Percentiles rank a stretch among this genome's conserved stretches.
phyloP scores from a whole-genome alignment of 768 basidiomycete species.

The Xanthoconium stramineum region DNA sequence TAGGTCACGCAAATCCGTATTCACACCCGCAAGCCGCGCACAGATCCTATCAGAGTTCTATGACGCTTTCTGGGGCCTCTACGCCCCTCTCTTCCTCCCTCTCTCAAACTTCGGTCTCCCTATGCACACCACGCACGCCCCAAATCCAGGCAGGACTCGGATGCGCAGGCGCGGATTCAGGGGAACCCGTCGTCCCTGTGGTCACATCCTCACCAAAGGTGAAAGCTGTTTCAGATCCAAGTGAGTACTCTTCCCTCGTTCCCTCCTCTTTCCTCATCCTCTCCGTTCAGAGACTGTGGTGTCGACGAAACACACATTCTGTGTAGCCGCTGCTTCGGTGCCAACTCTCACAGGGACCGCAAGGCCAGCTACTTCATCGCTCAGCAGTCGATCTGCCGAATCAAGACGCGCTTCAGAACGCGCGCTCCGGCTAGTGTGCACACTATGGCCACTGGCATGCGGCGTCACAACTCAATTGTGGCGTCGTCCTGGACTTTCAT shows the following conservation, averaged over 20 bases:
- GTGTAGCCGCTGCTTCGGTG: slow-evolving; percentile 86
- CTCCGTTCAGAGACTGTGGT: slow-evolving; percentile 72
- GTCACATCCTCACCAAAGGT: slow-evolving; percentile 84
- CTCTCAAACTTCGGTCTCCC: slow-evolving; percentile 61
- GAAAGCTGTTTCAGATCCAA: slow-evolving; percentile 94
- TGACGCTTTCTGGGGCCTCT: slow-evolving; percentile 76
- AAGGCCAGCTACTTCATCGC: slow-evolving; percentile 92
- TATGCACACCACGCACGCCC: slow-evolving; percentile 56
- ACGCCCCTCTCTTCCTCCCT: slow-evolving; percentile 70
- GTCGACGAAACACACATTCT: slow-evolving; percentile 87
- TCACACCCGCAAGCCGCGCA: slow-evolving; percentile 70
- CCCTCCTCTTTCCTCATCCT: slow-evolving; percentile 1
- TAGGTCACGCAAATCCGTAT: slow-evolving; percentile 71
- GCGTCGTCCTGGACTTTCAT: slow-evolving; percentile 79
- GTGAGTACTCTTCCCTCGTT: slow-evolving; percentile 45
- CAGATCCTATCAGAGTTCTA: slow-evolving; percentile 83
- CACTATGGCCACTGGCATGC: slow-evolving; percentile 84
- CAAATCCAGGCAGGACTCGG: slow-evolving; percentile 63
- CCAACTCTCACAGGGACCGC: slow-evolving; percentile 82
- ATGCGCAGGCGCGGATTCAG: slow-evolving; percentile 57
- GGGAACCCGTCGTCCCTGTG: slow-evolving; percentile 65
- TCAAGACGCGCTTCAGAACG: slow-evolving; percentile 85
- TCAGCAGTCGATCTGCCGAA: slow-evolving; percentile 82
- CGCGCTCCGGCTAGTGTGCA: slow-evolving; percentile 86
- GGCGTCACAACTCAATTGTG: slow-evolving; percentile 74